phyloP scores from a whole-genome alignment of 169 alveolate species.

The Perkinsus chesapeaki region DNA sequence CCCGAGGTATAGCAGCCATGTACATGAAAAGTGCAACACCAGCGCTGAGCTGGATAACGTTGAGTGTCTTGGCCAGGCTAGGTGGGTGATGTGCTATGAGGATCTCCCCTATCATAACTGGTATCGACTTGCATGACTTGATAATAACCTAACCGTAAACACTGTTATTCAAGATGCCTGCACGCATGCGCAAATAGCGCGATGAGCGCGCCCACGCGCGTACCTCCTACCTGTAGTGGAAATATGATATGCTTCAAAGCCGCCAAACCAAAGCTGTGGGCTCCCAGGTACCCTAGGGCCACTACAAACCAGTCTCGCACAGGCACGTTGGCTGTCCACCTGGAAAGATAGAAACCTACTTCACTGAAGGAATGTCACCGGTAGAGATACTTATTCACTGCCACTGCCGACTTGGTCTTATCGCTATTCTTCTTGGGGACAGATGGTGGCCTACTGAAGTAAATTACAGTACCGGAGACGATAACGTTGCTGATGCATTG shows the following conservation, averaged over 20 bases:
- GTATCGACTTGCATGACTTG: constrained; percentile 8
- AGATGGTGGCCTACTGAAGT: not conserved
- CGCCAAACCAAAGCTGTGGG: constrained; percentile 5
- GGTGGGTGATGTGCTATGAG: not conserved
- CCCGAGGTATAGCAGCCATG: too few relatives aligned
- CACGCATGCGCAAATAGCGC: not conserved
- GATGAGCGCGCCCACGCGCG: too few relatives aligned
- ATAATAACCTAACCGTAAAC: not conserved
- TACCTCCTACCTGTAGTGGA: not conserved
- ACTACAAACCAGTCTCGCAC: not conserved
- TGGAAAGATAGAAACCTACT: not conserved
- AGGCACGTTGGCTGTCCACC: constrained; percentile 7
- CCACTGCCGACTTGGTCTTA: not conserved
- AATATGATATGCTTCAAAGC: constrained; percentile 5
- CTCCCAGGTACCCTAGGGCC: constrained; percentile 1
- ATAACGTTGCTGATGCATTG: not conserved
- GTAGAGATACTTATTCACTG: not conserved
- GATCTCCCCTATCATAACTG: constrained; percentile 7
- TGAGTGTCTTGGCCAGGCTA: not conserved
- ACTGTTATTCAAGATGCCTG: not conserved
- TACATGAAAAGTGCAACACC: not conserved
- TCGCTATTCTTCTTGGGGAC: not conserved
- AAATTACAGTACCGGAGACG: not conserved
- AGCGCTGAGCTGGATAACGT: not conserved
- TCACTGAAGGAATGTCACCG: not conserved